Conservation (phyloP, 345 rosid species). For the rapeseed (Brassica napus) region DNA sequence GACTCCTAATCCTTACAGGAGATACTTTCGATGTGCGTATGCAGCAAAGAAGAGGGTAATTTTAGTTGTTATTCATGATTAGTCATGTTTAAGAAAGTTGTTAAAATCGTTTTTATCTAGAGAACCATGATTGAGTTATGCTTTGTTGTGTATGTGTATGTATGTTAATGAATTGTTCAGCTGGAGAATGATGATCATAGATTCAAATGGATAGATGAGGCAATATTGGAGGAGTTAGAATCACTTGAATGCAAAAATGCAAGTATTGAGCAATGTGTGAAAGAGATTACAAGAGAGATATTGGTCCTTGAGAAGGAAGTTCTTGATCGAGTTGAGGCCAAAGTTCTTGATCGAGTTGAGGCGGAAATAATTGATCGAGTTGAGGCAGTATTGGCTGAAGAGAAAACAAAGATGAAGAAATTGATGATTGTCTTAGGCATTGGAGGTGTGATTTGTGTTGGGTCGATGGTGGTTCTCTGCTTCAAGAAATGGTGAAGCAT, state of each 20-base stretch:
- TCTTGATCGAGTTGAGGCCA: not conserved
- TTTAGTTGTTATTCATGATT: not conserved
- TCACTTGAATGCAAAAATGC: not conserved
- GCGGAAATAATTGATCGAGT: no score
- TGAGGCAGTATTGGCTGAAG: no score
- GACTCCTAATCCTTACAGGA: not conserved
- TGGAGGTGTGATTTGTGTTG: not conserved
- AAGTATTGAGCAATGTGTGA: not conserved
- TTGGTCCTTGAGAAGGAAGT: not conserved
- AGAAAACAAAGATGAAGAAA: no score
- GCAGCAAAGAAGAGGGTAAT: no score
- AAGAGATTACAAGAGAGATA: not conserved
- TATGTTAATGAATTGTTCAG: not conserved
- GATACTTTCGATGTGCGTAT: not conserved
- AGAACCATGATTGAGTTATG: not conserved
- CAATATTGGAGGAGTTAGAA: not conserved
- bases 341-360: not conserved
- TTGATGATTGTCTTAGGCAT: not conserved
- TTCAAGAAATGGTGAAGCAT: not conserved
- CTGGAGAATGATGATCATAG: not conserved
- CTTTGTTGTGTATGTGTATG: not conserved
- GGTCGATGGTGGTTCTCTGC: not conserved
- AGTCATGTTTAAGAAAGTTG: not conserved
- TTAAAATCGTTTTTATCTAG: no score
- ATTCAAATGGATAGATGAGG: not conserved